Percentiles rank a stretch among this genome's conserved stretches.
Evolutionary conservation across 257 asterid species (phyloP).

Genomic region (Craterostigma plantagineum): DNA sequence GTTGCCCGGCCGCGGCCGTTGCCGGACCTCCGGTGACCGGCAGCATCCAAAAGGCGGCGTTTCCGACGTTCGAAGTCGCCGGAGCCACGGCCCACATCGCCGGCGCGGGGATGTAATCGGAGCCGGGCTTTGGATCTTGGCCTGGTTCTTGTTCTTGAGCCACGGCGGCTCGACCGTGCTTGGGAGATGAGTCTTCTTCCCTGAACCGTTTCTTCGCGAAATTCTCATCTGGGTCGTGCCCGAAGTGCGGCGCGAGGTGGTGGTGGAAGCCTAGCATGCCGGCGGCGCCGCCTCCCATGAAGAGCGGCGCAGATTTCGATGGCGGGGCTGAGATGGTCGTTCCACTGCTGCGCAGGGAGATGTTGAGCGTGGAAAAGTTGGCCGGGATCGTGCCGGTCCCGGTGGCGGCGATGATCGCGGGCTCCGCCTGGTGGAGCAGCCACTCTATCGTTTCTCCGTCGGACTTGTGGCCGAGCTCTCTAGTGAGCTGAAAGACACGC

Average conservation of each 20-base stretch:
- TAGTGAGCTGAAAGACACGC: conserved; percentile 47
- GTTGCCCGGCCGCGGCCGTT: conserved; percentile 22
- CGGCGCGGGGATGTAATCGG: conserved; percentile 47
- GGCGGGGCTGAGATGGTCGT: conserved; percentile 85
- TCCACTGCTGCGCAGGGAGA: conserved; percentile 71
- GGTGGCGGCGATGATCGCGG: conserved; percentile 54
- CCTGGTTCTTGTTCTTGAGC: conserved; percentile 36
- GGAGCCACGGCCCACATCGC: conserved; percentile 94
- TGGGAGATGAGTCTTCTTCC: conserved; percentile 60
- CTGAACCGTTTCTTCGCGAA: conserved; percentile 54
- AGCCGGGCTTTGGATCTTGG: conserved; percentile 36
- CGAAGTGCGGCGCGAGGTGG: conserved; percentile 21
- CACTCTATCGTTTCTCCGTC: conserved; percentile 70
- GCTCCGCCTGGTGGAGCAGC: conserved; percentile 70
- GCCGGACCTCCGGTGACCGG: conserved; percentile 39
- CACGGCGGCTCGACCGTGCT: conserved; percentile 28
- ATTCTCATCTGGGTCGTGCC: conserved; percentile 49
- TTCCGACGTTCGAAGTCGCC: conserved; percentile 55
- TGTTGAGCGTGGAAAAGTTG: conserved; percentile 71
- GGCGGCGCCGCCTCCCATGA: conserved; percentile 47
- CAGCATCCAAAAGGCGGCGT: conserved; percentile 67
- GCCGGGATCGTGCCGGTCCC: conserved; percentile 82
- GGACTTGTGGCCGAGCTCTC: conserved; percentile 55
- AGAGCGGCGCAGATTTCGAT: conserved; percentile 66
- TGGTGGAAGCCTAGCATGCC: conserved; percentile 83